A percentile compares a stretch with the other conserved stretches of the same genome.
Conservation (phyloP, 495 filamentous ascomycete genomes). For the Podospora fimiseda region DNA sequence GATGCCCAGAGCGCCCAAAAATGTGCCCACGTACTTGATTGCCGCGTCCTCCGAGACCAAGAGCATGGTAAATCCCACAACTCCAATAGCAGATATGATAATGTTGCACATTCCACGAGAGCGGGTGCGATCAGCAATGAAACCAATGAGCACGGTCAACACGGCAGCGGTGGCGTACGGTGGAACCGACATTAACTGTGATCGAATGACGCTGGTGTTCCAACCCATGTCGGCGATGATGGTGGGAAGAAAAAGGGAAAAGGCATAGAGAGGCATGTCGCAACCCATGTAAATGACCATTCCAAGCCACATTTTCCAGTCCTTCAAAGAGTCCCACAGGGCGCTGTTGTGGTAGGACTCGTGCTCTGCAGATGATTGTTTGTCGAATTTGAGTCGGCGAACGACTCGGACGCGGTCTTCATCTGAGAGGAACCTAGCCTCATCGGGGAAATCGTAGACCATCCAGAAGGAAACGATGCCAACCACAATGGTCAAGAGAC, state of each 20-base stretch:
- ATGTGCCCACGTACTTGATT: constrained; percentile 75
- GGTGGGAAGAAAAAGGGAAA: constrained; percentile 82
- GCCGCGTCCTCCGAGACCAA: constrained; percentile 52
- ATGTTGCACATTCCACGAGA: constrained; percentile 84
- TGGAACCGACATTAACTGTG: constrained; percentile 81
- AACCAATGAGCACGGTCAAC: constrained; percentile 70
- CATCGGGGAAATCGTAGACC: constrained; percentile 84
- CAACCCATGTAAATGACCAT: constrained; percentile 76
- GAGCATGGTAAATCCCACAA: constrained; percentile 75
- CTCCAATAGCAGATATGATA: constrained; percentile 58
- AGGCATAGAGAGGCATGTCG: constrained; percentile 75
- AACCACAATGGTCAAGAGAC: constrained; percentile 66
- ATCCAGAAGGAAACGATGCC: constrained; percentile 74
- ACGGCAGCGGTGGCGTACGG: constrained; percentile 80
- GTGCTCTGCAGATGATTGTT: constrained; percentile 71
- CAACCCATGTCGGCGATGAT: constrained; percentile 77
- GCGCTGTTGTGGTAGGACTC: constrained; percentile 73
- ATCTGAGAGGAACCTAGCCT: constrained; percentile 68
- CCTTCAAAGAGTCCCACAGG: constrained; percentile 66
- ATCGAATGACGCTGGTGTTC: constrained; percentile 46
- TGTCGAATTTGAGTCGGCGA: constrained; percentile 63
- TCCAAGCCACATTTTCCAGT: constrained; percentile 83
- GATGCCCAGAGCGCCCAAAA: constrained; percentile 82
- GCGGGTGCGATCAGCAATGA: constrained; percentile 68
- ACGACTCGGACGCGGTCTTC: constrained; percentile 69